Base-by-base conservation (phyloP, 2,329 filamentous ascomycete genomes). In the Pseudogymnoascus pannorum region DNA sequence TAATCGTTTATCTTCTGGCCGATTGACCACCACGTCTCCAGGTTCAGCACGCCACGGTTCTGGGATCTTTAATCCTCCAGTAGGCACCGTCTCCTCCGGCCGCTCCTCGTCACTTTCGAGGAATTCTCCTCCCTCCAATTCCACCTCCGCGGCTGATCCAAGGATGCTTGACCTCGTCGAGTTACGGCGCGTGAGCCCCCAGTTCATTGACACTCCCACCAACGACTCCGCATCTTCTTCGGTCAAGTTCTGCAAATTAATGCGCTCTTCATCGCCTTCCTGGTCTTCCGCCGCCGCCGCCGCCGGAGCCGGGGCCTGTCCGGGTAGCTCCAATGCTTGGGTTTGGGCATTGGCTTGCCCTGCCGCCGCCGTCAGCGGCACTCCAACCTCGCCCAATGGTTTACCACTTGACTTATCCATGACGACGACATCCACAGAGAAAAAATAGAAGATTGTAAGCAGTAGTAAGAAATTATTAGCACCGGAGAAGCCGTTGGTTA, bases 211-310 rank as follows among this genome's bases (percentile, higher is more conserved):
- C 2, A 82, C 81, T 68, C 84, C 83, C 58, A 87, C 77, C 51
- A 86, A 77, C 6, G 82, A 83, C 65, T 84, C 81, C 4, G 80
- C 83, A 65, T 81, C 81, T 67, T 85, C 82, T 61, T 81, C 68
- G 12, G 69, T 64, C 24, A 69, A 26, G 24, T 12, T 58, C 14
- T 2, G 24, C 24, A 29, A 51, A 29, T 11, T n/a, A 16, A 9
- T 2, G n/a, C 44, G 24, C n/a, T 51, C 44, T 51, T 29, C 44
- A 12, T 51, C 44, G n/a, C 24, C 8, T 16, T 6, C n/a, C 24
- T 29, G 14, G 44, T 14, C n/a, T 18, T 51, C 44, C 24, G 24
- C 14, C n/a, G 44, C 24, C 44, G 24, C 26, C 7, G 26, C 26
- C 26, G 26, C 26, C 26, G 26, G 4, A 4, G 26, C 26, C 7